Evolutionary conservation across 208 protist genomes (phyloP), one percentile per base, ranked within the genome.

Genomic region (Phytomonas francai): DNA sequence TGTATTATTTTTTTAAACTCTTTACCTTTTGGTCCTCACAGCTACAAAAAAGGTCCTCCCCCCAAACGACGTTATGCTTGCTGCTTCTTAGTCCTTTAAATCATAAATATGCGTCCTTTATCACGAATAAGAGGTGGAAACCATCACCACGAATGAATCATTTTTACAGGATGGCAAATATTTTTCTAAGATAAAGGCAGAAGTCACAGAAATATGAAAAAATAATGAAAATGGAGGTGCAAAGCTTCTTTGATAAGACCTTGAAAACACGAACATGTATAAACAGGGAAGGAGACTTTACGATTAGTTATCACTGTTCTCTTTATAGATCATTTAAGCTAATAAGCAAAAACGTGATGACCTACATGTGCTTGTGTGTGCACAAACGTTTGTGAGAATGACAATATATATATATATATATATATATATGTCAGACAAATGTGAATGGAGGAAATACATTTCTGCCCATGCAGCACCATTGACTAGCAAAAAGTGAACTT

Each of bases 361-460:
- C 30, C 29, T 33, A 14, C 16, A 61, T 49, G 3, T 59, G 45
- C 36, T 14, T 70, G 29, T 70, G 66, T 6, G 66, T 12, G n/a
- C 34, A 6, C 28, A 30, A 29, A 19, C n/a, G 39, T 36, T 16
- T 68, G 34, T 31, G 39, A 6, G 29, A 31, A n/a, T 58, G 33
- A 0, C 32, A 6, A 56, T 22, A 62, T 73, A 59, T n/a, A n/a
- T n/a, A n/a, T n/a, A n/a, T 33, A 65, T 27, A 45, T 3, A 59
- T 73, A 56, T 22, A 62, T 73, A 59, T 73, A 31, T 34, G 22
- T 62, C 27, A 49, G 12, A 39, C 14, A 49, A 28, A 19, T 0
- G 0, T 30, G 8, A 0, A 67, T 11, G 36, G 25, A 2, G 16
- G 0, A 12, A 59, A 25, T 59, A 70, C 63, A 16, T 22, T 51